Base-by-base conservation (phyloP, 345 rosid species). In the Lepidium sativum region DNA sequence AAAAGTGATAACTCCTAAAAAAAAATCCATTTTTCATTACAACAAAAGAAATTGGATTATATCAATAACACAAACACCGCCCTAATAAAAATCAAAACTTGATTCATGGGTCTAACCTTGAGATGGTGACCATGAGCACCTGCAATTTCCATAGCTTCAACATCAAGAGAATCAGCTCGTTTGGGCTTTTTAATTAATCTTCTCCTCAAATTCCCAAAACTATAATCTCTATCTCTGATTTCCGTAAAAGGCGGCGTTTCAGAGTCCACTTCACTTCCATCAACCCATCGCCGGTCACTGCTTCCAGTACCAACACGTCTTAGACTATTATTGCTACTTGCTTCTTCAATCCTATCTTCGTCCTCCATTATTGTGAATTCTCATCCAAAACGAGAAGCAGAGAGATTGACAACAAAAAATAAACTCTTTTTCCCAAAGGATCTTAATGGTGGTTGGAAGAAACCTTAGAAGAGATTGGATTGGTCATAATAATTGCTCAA, bases 71-170 rank as follows among this genome's bases (percentile, higher is more conserved):
- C 63, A 40, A 58, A 57, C 38, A 47, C 37, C 12, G 14, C 42
- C 27, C 6, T 5, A 4, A 33, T n/a, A 56, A 72, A 56, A 18
- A 48, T 33, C 47, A 58, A 57, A 72, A 72, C 60, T 65, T 65
- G 3, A 14, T 32, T 12, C 0, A 60, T 35, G 62, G 17, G 63
- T 43, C 8, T 10, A 55, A 89, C 96, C 91, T 89, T 92, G 10
- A 76, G 56, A 64, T 55, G 71, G 62, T 83, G 86, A 32, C 63
- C 71, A 65, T 72, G 83, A 76, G 81, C 79, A 66, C 83, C 86
- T 48, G 85, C 83, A 75, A 92, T 73, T 69, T 86, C 97, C 99
- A 94, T 87, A 48, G 99, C 91, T 81, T 89, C 97, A 58, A 90
- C 99, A 74, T 94, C 97, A 52, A 94, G 81, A 74, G 96, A 90